Evolutionary conservation across 176 grass and related monocot genomes (phyloP), one percentile per base, ranked within the genome.

Genomic region (Echinochloa phyllopogon): DNA sequence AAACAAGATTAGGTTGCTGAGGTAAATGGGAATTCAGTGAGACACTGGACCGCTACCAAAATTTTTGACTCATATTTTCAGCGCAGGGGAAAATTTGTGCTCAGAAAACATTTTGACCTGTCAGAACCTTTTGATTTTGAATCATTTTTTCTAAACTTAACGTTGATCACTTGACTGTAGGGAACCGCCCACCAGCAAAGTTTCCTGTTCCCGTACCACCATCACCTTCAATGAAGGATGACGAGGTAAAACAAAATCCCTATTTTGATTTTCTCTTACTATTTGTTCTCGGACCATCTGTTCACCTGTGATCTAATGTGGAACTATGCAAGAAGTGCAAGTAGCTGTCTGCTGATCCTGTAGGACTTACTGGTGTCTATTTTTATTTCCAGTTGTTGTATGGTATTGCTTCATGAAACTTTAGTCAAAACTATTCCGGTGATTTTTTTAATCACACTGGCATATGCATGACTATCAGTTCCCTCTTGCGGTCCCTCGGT

Each of bases 191-290:
- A 58, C 91, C 94, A 45, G 90, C 97, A 63, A 99, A 99, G 89
- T 84, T 99, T 82, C 97, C 97, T 53, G 65, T 99, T 87, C 94
- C 91, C 67, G 77, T 99, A 56, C 93, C 97, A 25, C 73, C 78
- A 84, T 88, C 91, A 76, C 82, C 82, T 88, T 92, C 97, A 45
- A 82, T 87, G 87, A 96, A 81, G 78, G 88, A 76, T 82, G 84
- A 92, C 43, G 94, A 96, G 97, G 97, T 95, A 87, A 83, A 79
- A 11, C 33, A 58, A 78, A 82, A 65, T 82, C 16, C 11, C 8
- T 67, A 55, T 53, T 41, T 51, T 10, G 5, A 51, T 12, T 55
- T 50, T 76, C 40, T 68, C 40, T 21, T 81, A 42, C 21, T 7
- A 24, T 68, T 10, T 82, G 69, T 81, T 61, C 24, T 71, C 76